Base-by-base conservation (phyloP, 2,329 filamentous ascomycete genomes). In the Biscogniauxia mediterranea region DNA sequence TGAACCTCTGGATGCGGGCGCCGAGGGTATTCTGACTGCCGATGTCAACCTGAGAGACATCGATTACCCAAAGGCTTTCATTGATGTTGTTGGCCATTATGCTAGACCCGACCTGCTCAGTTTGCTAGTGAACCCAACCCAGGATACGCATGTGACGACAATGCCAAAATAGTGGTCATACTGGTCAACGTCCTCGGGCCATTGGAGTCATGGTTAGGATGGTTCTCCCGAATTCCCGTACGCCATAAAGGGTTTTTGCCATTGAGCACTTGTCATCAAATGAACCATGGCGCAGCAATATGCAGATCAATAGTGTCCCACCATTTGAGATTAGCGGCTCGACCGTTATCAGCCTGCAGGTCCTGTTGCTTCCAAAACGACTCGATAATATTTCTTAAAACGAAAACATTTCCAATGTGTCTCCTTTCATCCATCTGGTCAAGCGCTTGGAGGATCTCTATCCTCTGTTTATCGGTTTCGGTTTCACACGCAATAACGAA, bases 21-120 rank as follows among this genome's bases (percentile, higher is more conserved):
- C 76, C 23, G 83, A 86, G 65, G 77, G 79, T 4, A 78, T 85
- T 11, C 59, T 85, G 7, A 80, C 77, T 59, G 82, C 81, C 0
- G 81, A 85, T 60, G 67, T 85, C 54, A 79, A 85, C 46, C 69
- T 86, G 56, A 70, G 76, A 19, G 73, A 75, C 46, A 74, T 78
- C 9, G 73, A 77, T n/a, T 72, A 75, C 26, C 75, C 76, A 0
- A 72, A 76, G 38, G 74, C 73, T 0, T 78, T 79, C 54, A 73
- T 78, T 17, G 77, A 80, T 57, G 75, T 77, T 38, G 71, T 73
- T 58, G 72, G 71, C 3, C 70, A 73, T 65, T 72, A 79, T 65
- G 74, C 75, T 57, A 71, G 77, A 3, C 77, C 77, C 15, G 78
- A 80, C 56, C 62, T 79, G 60, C 70, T 79, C 19, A 76, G 77